phyloP scores from a whole-genome alignment of 2,329 filamentous ascomycete genomes.

The Colletotrichum trifolii region DNA sequence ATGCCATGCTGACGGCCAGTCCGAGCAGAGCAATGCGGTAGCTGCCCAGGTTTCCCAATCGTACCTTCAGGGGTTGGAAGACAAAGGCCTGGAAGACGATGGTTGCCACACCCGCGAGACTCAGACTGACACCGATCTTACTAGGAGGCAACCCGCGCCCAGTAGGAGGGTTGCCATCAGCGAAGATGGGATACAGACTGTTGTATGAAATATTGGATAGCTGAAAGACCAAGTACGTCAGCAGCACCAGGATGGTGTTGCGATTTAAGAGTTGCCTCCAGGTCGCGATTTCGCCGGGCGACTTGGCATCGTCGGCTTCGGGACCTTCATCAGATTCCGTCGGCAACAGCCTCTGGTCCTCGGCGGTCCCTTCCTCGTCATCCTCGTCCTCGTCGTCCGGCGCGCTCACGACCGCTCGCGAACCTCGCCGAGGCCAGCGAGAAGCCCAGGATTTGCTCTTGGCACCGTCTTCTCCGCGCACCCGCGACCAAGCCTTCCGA shows the following conservation, averaged over 20 bases:
- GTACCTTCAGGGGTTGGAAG: constrained; percentile 82
- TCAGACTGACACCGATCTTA: constrained; percentile 87
- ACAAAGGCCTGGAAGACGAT: constrained; percentile 91
- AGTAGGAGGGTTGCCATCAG: constrained; percentile 77
- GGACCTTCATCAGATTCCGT: constrained; percentile 52
- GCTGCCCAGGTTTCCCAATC: constrained; percentile 85
- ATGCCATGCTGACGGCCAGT: constrained; percentile 82
- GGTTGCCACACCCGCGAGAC: constrained; percentile 84
- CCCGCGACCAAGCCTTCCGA: constrained; percentile 44
- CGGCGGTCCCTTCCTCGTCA: constrained; percentile 26
- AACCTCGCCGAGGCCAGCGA: constrained; percentile 49
- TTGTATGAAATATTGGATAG: constrained; percentile 96
- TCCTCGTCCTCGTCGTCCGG: constrained; percentile 42
- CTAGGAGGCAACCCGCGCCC: constrained; percentile 81
- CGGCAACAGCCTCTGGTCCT: constrained; percentile 40
- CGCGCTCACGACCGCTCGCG: constrained; percentile 35
- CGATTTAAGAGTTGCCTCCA: constrained; percentile 76
- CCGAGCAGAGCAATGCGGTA: constrained; percentile 84
- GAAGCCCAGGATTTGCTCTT: constrained; percentile 51
- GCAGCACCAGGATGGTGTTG: constrained; percentile 83
- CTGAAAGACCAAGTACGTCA: constrained; percentile 93
- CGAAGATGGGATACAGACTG: constrained; percentile 94
- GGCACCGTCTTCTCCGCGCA: constrained; percentile 37
- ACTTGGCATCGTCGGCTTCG: constrained; percentile 61
- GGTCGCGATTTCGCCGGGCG: constrained; percentile 61